Evolutionary conservation across 371 early-diverging fungal genomes (phyloP), one percentile per base, ranked within the genome.

Genomic region (Mortierella sp.): DNA sequence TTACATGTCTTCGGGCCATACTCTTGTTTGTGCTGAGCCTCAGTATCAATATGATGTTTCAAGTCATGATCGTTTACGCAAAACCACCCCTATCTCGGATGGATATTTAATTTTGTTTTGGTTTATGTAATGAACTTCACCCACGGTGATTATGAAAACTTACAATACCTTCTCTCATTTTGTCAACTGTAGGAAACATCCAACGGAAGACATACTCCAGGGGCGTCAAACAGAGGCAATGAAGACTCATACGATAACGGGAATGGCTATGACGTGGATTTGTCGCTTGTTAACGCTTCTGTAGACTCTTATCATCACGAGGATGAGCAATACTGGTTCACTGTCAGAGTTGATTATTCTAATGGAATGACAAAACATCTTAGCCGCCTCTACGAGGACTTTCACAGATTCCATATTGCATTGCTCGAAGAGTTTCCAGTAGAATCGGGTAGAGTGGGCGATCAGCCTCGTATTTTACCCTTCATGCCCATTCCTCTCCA

Each of bases 331-430:
- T 93, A 88, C 75, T 89, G 88, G 87, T 95, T 91, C 85, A 85
- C 90, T 32, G 85, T 94, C 29, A 87, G 91, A 60, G 86, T 90
- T n/a, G 83, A 85, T 35, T 81, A 88, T 28, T 71, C 66, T 40
- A 85, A 91, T 64, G 87, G 88, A 42, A 68, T 83, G 4, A 77
- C 72, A 23, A 84, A 91, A 58, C 85, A 88, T 28, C 70, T 96
- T 6, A 90, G 89, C 83, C 85, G 95, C 35, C 84, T 89, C 22
- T 93, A 93, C 69, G 94, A 96, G 75, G 94, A 95, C 75, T 93
- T 96, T 83, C 92, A 92, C 80, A 87, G 90, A 55, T 90, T 95
- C 59, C 96, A 96, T 60, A 89, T 94, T 54, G 85, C 88, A n/a
- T 85, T 96, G 22, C 82, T 96, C 53, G 87, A 86, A 43, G 88